phyloP scores from a whole-genome alignment of 2,329 filamentous ascomycete genomes.

The Diaporthe ampelina region DNA sequence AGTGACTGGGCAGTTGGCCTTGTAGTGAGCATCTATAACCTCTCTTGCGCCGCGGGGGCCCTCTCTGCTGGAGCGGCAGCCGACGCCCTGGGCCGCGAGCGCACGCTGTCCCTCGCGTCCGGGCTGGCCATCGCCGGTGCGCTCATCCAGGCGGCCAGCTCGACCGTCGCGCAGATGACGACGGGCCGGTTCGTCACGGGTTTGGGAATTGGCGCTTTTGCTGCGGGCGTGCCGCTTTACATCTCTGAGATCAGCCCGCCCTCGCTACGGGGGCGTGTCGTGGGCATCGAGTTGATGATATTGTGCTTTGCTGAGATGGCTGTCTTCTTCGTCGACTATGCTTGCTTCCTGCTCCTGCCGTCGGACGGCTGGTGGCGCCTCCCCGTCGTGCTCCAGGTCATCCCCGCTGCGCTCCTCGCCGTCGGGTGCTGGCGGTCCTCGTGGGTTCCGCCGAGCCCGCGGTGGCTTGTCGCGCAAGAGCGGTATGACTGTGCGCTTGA shows the following conservation, averaged over 20 bases:
- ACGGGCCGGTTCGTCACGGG: slow-evolving; percentile 48
- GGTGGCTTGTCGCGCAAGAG: slow-evolving; percentile 43
- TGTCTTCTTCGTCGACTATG: slow-evolving; percentile 50
- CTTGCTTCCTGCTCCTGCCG: slow-evolving; percentile 45
- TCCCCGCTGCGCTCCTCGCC: slow-evolving; percentile 47
- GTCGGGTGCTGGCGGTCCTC: slow-evolving; percentile 42
- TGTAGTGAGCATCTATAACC: slow-evolving; percentile 51
- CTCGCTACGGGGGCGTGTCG: slow-evolving; percentile 47
- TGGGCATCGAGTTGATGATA: slow-evolving; percentile 51
- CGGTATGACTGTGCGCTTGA: slow-evolving; percentile 44
- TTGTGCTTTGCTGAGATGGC: slow-evolving; percentile 51
- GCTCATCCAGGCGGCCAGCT: slow-evolving; percentile 31
- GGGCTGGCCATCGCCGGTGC: slow-evolving; percentile 37
- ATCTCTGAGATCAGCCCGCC: slow-evolving; percentile 51
- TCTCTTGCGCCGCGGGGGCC: slow-evolving; percentile 49
- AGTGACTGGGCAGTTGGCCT: slow-evolving; percentile 50
- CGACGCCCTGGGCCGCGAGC: slow-evolving; percentile 48
- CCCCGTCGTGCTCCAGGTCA: slow-evolving; percentile 46
- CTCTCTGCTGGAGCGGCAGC: slow-evolving; percentile 48
- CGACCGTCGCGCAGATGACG: slow-evolving; percentile 44
- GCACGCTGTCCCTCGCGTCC: slow-evolving; percentile 49
- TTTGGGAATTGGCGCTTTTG: slow-evolving; percentile 49
- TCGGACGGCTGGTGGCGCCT: slow-evolving; percentile 51
- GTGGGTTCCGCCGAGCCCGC: slow-evolving; percentile 43
- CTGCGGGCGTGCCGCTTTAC: slow-evolving; percentile 50